Conservation (phyloP, 129 eudicot species). For the Pulicaria dysenterica region DNA sequence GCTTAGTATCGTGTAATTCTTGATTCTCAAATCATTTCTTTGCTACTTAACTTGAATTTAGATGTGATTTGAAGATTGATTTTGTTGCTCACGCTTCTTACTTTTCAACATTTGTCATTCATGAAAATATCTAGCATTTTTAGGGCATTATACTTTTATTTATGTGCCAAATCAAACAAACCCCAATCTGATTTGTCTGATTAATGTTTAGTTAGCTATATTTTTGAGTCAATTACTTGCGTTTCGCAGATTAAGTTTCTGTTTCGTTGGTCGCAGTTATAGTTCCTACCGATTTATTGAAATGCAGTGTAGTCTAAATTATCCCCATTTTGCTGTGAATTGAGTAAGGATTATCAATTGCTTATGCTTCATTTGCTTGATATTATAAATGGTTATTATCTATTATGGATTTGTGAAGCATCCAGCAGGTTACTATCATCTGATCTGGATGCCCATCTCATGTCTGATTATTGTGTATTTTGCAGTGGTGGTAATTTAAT, state of each 20-base stretch:
- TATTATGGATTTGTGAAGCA: neutral
- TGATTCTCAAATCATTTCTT: neutral
- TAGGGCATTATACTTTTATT: slow-evolving; percentile 21
- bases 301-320: slow-evolving; percentile 15
- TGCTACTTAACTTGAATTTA: neutral
- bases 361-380: slow-evolving; percentile 5
- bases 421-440: neutral
- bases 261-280: neutral
- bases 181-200: neutral
- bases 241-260: neutral
- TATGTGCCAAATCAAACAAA: neutral
- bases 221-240: neutral
- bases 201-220: neutral
- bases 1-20: neutral
- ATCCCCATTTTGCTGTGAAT: slow-evolving; percentile 21
- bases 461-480: neutral
- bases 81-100: neutral
- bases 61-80: slow-evolving; percentile 8
- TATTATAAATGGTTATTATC: neutral
- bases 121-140: neutral
- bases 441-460: neutral
- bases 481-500: neutral
- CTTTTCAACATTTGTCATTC: neutral
- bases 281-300: neutral
- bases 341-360: slow-evolving; percentile 4